phyloP scores from a whole-genome alignment of 139 green algal genomes.

The Asterochloris sp. region DNA sequence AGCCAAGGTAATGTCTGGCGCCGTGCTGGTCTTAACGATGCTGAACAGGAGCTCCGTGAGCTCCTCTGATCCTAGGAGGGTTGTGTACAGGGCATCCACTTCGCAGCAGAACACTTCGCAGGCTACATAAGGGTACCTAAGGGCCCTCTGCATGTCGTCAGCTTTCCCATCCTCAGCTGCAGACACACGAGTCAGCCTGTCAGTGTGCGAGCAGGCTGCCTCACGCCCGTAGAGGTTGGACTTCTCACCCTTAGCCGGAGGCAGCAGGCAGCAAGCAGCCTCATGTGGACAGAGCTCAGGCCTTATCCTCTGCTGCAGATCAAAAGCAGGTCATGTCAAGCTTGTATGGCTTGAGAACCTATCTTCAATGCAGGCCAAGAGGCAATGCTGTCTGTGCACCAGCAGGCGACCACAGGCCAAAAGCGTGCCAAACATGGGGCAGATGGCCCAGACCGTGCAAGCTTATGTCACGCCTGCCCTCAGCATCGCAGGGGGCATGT shows the following conservation, averaged over 20 bases:
- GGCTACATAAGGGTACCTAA: slow-evolving; percentile 93
- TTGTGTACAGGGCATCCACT: slow-evolving; percentile 89
- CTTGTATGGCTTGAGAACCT: no score
- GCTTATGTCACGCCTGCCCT: no score
- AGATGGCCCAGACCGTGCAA: no score
- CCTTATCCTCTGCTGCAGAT: no score
- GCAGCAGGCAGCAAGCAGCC: background rate
- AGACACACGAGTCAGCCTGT: background rate
- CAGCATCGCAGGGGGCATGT: no score
- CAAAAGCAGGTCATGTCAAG: no score
- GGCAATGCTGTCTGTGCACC: background rate
- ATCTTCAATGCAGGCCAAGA: background rate
- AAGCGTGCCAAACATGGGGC: no score
- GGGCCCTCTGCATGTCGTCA: slow-evolving; percentile 63
- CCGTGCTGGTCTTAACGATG: slow-evolving; percentile 55
- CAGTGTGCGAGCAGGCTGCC: background rate
- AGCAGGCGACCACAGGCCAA: no score
- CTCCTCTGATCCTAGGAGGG: slow-evolving; percentile 73
- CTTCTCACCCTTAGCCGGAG: background rate
- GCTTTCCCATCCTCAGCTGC: slow-evolving; percentile 16
- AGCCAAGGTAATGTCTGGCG: slow-evolving; percentile 58
- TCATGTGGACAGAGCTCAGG: no score
- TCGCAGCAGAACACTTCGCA: slow-evolving; percentile 99
- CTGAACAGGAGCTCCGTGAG: slow-evolving; percentile 83
- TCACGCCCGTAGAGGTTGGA: background rate